Evolutionary conservation across 2,329 filamentous ascomycete genomes (phyloP), one percentile per base, ranked within the genome.

Genomic region (Xylariaceae sp.): DNA sequence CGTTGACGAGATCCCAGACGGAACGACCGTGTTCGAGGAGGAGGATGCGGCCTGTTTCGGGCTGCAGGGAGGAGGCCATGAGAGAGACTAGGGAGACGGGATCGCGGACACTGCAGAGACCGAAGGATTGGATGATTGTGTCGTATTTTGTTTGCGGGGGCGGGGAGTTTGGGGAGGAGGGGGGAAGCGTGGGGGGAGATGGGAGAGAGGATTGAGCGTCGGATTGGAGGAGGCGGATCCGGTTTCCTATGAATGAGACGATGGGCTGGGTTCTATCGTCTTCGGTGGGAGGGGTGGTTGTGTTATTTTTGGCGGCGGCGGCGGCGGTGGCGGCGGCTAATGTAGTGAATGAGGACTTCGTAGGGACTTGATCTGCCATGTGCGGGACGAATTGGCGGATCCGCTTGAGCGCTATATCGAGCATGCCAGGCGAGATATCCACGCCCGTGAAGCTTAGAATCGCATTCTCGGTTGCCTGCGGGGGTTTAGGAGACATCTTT

Each of bases 71-170:
- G 6, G 72, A 67, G 1, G 80, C 80, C 64, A 86, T 73, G 65
- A 80, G 79, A 50, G 70, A 67, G 26, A 86, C 67, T 26, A 86
- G 72, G 31, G 66, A 67, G 7, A 77, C 73, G 1, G 83, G 83
- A 63, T 84, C 77, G 3, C 73, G 72, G 2, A 85, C 82, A 62
- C 79, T 83, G 70, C 83, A 86, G 30, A 86, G 74, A 3, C 82
- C 83, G 69, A 86, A 86, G 0, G 81, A 84, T 64, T 86, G 82
- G 32, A 86, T 65, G 39, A 86, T 71, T 1, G 81, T 85, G 69
- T 86, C 83, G 70, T 85, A 86, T 59, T 75, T 75, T 3, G 69
- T 69, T 53, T 57, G 70, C 43, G 65, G 30, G 67, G 69, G 56
- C 72, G 67, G 6, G 66, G 37, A 0, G 76, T 74, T 1, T 80